Evolutionary conservation across 2,329 filamentous ascomycete species (phyloP).

Genomic region (Penicillium sp.): DNA sequence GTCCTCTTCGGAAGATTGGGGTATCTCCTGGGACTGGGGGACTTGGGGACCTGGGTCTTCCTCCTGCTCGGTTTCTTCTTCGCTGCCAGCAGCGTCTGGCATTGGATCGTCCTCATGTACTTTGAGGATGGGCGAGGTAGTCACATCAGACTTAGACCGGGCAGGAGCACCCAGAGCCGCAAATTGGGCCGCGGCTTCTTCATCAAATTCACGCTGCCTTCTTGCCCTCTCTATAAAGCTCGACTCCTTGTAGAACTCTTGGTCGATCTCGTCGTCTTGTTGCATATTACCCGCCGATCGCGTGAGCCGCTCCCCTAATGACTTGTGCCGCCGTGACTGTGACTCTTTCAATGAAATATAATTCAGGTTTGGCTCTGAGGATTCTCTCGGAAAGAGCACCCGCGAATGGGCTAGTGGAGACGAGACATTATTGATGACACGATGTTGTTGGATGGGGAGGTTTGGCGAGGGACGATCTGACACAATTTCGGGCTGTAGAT

Average conservation of each 20-base stretch:
- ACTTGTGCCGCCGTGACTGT: conserved; percentile 39
- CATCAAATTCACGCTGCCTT: conserved; percentile 32
- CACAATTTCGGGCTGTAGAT: conserved; percentile 33
- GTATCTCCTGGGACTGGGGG: conserved; percentile 26
- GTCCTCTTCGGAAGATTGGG: conserved; percentile 40
- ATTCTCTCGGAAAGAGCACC: conserved; percentile 32
- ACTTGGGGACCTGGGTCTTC: conserved; percentile 33
- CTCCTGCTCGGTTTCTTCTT: conserved; percentile 48
- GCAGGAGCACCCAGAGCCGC: conserved; percentile 33
- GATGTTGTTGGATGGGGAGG: conserved; percentile 40
- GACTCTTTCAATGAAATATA: conserved; percentile 48
- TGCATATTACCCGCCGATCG: conserved; percentile 35
- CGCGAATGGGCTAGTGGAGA: conserved; percentile 37
- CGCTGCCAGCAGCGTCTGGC: conserved; percentile 29
- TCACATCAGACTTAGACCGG: conserved; percentile 12
- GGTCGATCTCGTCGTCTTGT: conserved; percentile 36
- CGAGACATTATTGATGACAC: conserved; percentile 32
- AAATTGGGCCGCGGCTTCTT: conserved; percentile 35
- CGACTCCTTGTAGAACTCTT: conserved; percentile 44
- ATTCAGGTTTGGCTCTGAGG: conserved; percentile 40
- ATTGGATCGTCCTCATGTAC: conserved; percentile 18
- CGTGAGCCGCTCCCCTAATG: conserved; percentile 29
- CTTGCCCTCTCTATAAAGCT: conserved; percentile 35
- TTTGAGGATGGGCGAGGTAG: conserved; percentile 11
- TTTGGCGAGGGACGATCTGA: conserved; percentile 50